These are phyloP conservation scores for Saxophila tyrrhenica DNA, from an alignment of 495 filamentous ascomycete genomes.

Conservation along the genomic window DNA sequence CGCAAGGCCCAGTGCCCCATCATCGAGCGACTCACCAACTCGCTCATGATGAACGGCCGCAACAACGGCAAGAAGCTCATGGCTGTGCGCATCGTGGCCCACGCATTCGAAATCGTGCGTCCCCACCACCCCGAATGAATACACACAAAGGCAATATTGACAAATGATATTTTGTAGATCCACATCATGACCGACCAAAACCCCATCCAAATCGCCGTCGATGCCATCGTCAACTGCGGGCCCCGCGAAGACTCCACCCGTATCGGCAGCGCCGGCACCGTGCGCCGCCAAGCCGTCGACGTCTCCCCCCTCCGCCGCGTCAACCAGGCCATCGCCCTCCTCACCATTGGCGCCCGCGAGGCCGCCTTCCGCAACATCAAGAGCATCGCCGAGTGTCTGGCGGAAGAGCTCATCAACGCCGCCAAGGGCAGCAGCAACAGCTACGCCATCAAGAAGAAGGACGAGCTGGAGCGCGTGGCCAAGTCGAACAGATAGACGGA, in stretches of 20 bases:
- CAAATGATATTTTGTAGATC: conserved; percentile 65
- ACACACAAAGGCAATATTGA: neutral
- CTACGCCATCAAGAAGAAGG: conserved; percentile 99
- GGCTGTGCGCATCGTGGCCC: conserved; percentile 97
- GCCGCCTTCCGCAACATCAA: conserved; percentile 98
- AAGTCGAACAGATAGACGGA: conserved; percentile 92
- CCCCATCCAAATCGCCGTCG: conserved; percentile 98
- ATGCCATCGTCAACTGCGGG: conserved; percentile 99
- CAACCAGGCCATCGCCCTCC: conserved; percentile 97
- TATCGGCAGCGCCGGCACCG: conserved; percentile 98
- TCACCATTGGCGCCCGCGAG: conserved; percentile 95
- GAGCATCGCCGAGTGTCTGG: conserved; percentile 94
- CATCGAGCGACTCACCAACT: conserved; percentile 99
- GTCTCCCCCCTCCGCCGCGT: conserved; percentile 97
- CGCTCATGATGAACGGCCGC: conserved; percentile 99
- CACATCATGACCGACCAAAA: conserved; percentile 99
- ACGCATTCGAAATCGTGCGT: conserved; percentile 98
- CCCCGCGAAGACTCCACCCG: conserved; percentile 99
- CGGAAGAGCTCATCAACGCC: conserved; percentile 99
- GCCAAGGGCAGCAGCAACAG: conserved; percentile 99
- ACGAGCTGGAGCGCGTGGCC: conserved; percentile 99
- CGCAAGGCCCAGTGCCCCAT: conserved; percentile 99
- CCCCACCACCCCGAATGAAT: neutral
- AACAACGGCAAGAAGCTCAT: conserved; percentile 99
- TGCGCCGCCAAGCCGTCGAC: conserved; percentile 99